Conservation (phyloP, 805 yeast species). For the Starmera quercuum region DNA sequence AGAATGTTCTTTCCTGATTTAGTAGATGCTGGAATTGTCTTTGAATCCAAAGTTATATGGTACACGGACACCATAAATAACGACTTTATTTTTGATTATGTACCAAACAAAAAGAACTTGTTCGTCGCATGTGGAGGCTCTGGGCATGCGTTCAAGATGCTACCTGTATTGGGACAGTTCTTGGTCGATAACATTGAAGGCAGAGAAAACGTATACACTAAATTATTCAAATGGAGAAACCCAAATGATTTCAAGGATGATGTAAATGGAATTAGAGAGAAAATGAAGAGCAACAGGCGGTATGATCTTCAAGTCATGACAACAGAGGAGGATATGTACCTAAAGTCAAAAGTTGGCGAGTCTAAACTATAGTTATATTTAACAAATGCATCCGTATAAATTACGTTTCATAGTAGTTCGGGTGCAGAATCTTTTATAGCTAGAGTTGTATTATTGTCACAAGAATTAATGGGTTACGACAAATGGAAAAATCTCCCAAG, state of each 20-base stretch:
- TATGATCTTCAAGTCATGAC: slow-evolving; percentile 1
- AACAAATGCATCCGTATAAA: too few relatives aligned
- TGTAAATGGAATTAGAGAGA: slow-evolving; percentile 8
- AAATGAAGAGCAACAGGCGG: slow-evolving; percentile 5
- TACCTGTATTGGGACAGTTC: slow-evolving; percentile 25
- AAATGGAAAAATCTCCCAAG: too few relatives aligned
- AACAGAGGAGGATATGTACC: neutral
- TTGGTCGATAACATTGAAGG: slow-evolving; percentile 18
- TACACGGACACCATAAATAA: slow-evolving; percentile 26
- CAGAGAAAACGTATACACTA: slow-evolving; percentile 6
- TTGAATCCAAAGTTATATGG: slow-evolving; percentile 23
- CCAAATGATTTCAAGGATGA: slow-evolving; percentile 8
- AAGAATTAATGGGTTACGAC: too few relatives aligned
- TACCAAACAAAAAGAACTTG: slow-evolving; percentile 21
- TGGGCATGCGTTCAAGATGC: slow-evolving; percentile 28
- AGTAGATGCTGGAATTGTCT: slow-evolving; percentile 13
- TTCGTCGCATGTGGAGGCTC: slow-evolving; percentile 29
- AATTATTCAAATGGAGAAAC: slow-evolving; percentile 11
- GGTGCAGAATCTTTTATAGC: too few relatives aligned
- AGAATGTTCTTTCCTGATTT: slow-evolving; percentile 22
- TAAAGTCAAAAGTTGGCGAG: too few relatives aligned
- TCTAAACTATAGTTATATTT: too few relatives aligned
- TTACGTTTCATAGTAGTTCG: too few relatives aligned
- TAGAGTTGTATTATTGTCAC: too few relatives aligned
- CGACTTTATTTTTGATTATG: slow-evolving; percentile 24